Evolutionary conservation across 176 grass and related monocot genomes (phyloP).

Genomic region (Bothriochloa decipiens): DNA sequence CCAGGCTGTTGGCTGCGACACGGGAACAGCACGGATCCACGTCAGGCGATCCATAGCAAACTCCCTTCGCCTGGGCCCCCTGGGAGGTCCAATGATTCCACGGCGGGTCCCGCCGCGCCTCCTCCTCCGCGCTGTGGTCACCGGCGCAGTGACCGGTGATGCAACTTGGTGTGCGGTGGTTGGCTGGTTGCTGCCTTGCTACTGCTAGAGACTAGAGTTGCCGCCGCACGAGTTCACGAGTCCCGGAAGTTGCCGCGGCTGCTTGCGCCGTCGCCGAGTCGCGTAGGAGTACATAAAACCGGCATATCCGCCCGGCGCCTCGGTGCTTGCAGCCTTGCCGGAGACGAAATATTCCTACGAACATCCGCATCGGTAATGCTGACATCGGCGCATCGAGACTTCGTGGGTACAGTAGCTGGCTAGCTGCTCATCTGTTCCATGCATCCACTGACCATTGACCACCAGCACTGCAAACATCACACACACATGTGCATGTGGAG

Average conservation of each 20-base stretch:
- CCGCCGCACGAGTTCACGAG: not conserved
- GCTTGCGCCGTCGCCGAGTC: too few species aligned
- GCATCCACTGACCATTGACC: too few species aligned
- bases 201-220: not conserved
- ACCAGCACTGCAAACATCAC: too few species aligned
- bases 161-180: not conserved
- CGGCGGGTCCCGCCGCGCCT: not conserved
- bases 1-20: slow-evolving; percentile 31
- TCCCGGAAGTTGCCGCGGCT: not conserved
- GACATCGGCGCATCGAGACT: not conserved
- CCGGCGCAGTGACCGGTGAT: too few species aligned
- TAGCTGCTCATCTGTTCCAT: not conserved
- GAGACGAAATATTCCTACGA: too few species aligned
- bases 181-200: not conserved
- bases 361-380: too few species aligned
- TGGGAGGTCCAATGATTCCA: slow-evolving; percentile 31
- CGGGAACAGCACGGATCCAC: slow-evolving; percentile 65
- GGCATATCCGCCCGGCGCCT: too few species aligned
- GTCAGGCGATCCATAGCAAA: slow-evolving; percentile 35
- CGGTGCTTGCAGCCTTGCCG: too few species aligned
- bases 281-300: not conserved
- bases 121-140: slow-evolving; percentile 32
- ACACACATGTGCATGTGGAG: not conserved
- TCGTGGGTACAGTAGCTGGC: too few species aligned
- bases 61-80: not conserved